phyloP scores from a whole-genome alignment of 139 green algal species.

The Coccomyxa sp. region DNA sequence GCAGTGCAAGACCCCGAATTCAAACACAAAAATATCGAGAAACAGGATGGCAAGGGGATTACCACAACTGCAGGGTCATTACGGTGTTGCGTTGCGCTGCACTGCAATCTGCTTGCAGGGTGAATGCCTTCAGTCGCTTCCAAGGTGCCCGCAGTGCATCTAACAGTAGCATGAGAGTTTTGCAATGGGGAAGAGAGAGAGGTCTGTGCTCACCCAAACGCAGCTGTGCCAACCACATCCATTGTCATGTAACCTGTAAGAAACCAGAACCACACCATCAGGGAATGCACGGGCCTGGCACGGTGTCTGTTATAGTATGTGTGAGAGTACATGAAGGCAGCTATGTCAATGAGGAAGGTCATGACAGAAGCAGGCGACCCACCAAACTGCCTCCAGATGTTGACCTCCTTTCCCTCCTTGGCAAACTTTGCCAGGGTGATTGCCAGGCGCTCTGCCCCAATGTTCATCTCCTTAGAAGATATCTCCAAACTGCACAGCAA shows the following conservation, averaged over 20 bases:
- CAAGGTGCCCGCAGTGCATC: no score
- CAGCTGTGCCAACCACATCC: constrained; percentile 12
- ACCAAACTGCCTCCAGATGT: constrained; percentile 5
- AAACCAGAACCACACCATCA: background rate
- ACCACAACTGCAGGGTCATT: no score
- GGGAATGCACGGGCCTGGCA: background rate
- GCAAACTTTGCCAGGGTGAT: background rate
- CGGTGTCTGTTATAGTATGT: background rate
- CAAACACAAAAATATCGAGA: no score
- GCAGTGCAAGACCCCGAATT: background rate
- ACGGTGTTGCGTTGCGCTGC: no score
- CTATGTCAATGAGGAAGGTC: background rate
- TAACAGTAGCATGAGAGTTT: no score
- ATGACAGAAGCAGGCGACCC: background rate
- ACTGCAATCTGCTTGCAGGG: no score
- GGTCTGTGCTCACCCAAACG: constrained; percentile 8
- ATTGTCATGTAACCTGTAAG: constrained; percentile 14
- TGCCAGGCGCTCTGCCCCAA: background rate
- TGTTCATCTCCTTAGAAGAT: background rate
- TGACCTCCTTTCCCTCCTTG: constrained; percentile 1
- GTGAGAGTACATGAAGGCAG: background rate
- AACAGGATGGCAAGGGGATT: no score
- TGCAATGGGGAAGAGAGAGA: no score
- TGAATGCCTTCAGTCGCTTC: no score
- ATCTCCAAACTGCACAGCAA: background rate